Evolutionary conservation across 106 monocot genomes (phyloP).

Genomic region (Dactylorhiza incarnata): DNA sequence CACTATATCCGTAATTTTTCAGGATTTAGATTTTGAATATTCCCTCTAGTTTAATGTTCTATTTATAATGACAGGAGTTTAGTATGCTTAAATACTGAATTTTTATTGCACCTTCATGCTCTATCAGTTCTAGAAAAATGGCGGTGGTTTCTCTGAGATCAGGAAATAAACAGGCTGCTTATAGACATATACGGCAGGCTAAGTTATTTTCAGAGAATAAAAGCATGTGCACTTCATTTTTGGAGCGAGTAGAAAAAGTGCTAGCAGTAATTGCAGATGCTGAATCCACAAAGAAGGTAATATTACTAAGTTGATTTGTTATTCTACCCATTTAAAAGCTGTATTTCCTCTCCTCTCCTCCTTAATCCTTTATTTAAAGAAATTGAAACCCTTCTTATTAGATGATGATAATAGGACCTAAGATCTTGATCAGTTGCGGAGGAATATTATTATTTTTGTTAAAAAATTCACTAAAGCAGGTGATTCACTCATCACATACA

Average conservation of each 20-base stretch:
- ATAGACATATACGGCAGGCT: conserved; percentile 44
- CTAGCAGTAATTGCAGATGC: conserved; percentile 48
- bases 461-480: too few species aligned
- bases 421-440: background rate
- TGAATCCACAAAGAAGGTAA: conserved; percentile 81
- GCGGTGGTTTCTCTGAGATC: conserved; percentile 57
- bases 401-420: too few species aligned
- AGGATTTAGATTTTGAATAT: background rate
- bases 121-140: conserved; percentile 57
- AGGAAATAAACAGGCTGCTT: conserved; percentile 67
- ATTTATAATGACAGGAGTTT: background rate
- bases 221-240: conserved; percentile 39
- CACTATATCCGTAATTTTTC: too few species aligned
- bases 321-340: background rate
- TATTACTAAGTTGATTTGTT: background rate
- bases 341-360: background rate
- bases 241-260: conserved; percentile 82
- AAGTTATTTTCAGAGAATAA: conserved; percentile 61
- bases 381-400: too few species aligned
- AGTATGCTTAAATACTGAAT: background rate
- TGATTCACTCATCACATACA: too few species aligned
- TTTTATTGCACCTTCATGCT: background rate
- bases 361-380: too few species aligned
- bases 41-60: background rate
- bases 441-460: too few species aligned